These are phyloP conservation scores for Porodaedalea pini DNA, from an alignment of 1,284 basidiomycete species.

Conservation along the genomic window DNA sequence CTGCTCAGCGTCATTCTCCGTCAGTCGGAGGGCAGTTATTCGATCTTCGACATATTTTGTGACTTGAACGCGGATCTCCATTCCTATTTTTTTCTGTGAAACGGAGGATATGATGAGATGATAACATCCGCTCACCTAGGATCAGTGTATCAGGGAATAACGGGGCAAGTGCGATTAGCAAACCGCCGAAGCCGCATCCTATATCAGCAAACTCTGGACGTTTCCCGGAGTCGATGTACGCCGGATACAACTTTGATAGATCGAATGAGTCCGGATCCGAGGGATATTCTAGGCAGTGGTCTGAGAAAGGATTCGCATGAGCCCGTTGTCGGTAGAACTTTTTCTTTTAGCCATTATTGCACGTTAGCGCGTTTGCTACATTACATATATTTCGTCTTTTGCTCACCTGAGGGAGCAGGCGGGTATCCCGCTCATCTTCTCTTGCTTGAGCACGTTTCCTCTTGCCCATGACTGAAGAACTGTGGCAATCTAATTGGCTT, in stretches of 20 bases:
- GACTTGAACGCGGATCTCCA: conserved; percentile 97
- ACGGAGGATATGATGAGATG: neutral
- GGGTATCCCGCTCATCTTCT: conserved; percentile 1
- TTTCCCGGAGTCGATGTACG: conserved; percentile 54
- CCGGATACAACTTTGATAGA: conserved; percentile 85
- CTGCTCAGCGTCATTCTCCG: conserved; percentile 30
- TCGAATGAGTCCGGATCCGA: conserved; percentile 75
- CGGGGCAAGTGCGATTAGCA: conserved; percentile 88
- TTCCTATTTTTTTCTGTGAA: conserved; percentile 48
- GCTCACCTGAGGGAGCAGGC: conserved; percentile 16
- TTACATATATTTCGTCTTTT: neutral
- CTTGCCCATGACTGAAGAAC: conserved; percentile 3
- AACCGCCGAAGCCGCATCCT: conserved; percentile 96
- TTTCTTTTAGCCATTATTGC: conserved; percentile 55
- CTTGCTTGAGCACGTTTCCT: conserved; percentile 2
- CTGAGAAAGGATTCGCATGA: conserved; percentile 97
- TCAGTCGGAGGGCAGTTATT: conserved; percentile 82
- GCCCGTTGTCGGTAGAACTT: conserved; percentile 95
- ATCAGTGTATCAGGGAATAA: conserved; percentile 91
- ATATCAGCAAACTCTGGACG: conserved; percentile 94
- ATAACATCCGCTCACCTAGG: conserved; percentile 66
- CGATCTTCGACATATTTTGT: conserved; percentile 96
- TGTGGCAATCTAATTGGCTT: neutral
- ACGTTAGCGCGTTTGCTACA: neutral
- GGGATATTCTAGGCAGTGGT: conserved; percentile 92